phyloP scores from a whole-genome alignment of 108 stramenopile species.

The Cylindrotheca closterium region DNA sequence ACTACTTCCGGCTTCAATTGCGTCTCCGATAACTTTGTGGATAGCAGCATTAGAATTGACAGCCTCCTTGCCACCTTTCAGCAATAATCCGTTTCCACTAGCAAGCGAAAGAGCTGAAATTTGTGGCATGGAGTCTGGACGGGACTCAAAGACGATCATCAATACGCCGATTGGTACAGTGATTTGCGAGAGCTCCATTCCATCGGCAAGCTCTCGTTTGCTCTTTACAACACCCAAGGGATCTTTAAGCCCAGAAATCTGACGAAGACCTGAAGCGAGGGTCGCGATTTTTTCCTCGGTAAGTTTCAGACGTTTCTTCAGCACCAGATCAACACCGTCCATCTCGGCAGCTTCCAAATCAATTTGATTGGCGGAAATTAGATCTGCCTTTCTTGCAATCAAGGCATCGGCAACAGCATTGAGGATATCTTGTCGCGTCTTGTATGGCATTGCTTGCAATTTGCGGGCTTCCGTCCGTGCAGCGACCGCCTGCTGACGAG shows the following conservation, averaged over 20 bases:
- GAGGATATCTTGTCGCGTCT: conserved; percentile 78
- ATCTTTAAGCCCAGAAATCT: conserved; percentile 72
- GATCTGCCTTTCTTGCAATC: conserved; percentile 50
- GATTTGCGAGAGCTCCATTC: conserved; percentile 84
- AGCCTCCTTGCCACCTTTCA: conserved; percentile 99
- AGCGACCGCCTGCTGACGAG: conserved; percentile 58
- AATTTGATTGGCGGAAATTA: conserved; percentile 82
- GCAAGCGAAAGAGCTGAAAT: conserved; percentile 96
- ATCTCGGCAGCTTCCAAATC: conserved; percentile 84
- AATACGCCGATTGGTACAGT: conserved; percentile 97
- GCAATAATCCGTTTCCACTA: conserved; percentile 93
- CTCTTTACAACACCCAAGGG: conserved; percentile 79
- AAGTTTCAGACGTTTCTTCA: conserved; percentile 86
- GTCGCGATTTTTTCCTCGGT: conserved; percentile 88
- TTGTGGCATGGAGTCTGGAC: conserved; percentile 98
- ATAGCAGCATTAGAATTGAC: conserved; percentile 85
- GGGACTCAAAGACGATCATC: conserved; percentile 96
- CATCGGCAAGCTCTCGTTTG: conserved; percentile 89
- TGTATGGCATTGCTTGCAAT: conserved; percentile 66
- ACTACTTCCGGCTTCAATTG: conserved; percentile 81
- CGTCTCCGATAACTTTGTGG: conserved; percentile 88
- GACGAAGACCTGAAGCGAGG: conserved; percentile 83
- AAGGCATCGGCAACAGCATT: conserved; percentile 79
- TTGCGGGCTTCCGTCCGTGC: conserved; percentile 81
- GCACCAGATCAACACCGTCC: conserved; percentile 60